phyloP scores from a whole-genome alignment of 83 land plant genomes.

The Thuja plicata region DNA sequence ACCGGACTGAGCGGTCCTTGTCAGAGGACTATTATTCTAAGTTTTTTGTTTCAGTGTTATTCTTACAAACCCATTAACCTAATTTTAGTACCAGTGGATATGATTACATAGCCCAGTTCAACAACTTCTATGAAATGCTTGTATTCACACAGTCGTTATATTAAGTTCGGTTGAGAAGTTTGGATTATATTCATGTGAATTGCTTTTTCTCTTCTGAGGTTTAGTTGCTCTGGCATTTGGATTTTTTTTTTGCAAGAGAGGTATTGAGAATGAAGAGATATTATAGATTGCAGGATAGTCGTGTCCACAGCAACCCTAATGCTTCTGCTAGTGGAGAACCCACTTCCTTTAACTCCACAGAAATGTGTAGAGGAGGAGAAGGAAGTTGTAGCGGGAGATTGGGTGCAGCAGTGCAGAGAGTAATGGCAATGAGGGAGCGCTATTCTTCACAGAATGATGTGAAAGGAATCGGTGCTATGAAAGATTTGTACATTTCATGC shows the following conservation, averaged over 20 bases:
- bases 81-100: no score
- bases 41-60: no score
- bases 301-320: neutral
- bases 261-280: slow-evolving; percentile 4
- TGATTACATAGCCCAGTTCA: no score
- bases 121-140: neutral
- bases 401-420: slow-evolving; percentile 13
- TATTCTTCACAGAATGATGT: neutral
- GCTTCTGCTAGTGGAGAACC: neutral
- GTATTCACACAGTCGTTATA: neutral
- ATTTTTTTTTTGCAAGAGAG: neutral
- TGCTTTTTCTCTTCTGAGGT: no score
- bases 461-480: neutral
- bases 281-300: neutral
- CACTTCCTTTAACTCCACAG: neutral
- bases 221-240: neutral
- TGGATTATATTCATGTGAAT: neutral
- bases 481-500: neutral
- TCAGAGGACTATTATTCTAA: neutral
- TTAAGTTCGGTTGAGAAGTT: neutral
- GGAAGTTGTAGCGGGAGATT: neutral
- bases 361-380: neutral
- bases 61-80: no score
- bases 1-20: neutral
- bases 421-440: slow-evolving; percentile 6